Evolutionary conservation across 345 rosid genomes (phyloP), one percentile per base, ranked within the genome.

Genomic region (Sisymbrium irio): DNA sequence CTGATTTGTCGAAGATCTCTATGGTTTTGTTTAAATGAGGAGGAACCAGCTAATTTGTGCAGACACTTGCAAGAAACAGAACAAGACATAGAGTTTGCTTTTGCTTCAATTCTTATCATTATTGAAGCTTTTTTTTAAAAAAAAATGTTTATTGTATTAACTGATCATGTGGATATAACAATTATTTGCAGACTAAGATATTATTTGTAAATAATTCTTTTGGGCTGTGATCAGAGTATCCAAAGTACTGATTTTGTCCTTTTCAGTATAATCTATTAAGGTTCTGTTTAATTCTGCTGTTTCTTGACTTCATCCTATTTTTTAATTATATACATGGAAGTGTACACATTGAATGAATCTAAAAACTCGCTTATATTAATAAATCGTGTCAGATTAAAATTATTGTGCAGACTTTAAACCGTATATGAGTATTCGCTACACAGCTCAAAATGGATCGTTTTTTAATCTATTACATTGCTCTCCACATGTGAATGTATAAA

Each of bases 141-240:
- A n/a, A n/a, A n/a, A n/a, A n/a, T n/a, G 22, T 45, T 46, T 54
- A 54, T 41, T 66, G 39, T 67, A 40, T 60, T 59, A 50, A 75
- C 56, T 75, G 65, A 62, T 69, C 65, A 76, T 76, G 75, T 76
- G 79, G 56, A 76, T 76, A 76, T 63, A 69, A 76, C 71, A 46
- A 46, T 62, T 62, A 69, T 69, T 70, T 62, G 62, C 59, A 60
- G 60, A 44, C 10, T 14, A 20, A 4, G 18, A 0, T 39, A 11
- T 60, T 11, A 20, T 33, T 57, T 57, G 57, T 46, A 30, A 64
- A 64, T 64, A 46, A 35, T 45, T 49, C 30, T 47, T 42, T 75
- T 50, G 9, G 10, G 11, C 35, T 76, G 51, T 62, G 70, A 61
- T 69, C 64, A 63, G 75, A 63, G 79, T 62, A 76, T 76, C 75